A percentile compares a stretch with the other conserved stretches of the same genome.
These are phyloP conservation scores for Plectranthus barbatus DNA, from an alignment of 257 asterid genomes.

Conservation along the genomic window DNA sequence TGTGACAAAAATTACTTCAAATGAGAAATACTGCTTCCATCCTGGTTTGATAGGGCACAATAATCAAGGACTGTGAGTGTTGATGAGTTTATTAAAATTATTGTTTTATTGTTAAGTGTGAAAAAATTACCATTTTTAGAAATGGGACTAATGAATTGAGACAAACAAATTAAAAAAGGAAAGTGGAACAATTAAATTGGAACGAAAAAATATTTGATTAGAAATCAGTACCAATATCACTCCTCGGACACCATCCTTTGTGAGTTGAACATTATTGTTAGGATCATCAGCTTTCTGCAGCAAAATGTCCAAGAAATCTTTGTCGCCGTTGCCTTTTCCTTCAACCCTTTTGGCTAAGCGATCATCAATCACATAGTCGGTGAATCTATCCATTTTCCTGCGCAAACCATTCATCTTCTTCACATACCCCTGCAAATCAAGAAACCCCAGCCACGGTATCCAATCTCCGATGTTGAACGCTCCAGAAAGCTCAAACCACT, in stretches of 20 bases:
- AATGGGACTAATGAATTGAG: no score
- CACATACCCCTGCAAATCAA: slow-evolving; percentile 39
- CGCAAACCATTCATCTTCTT: slow-evolving; percentile 26
- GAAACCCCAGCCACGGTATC: slow-evolving; percentile 41
- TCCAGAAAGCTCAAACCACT: slow-evolving; percentile 41
- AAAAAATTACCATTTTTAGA: no score
- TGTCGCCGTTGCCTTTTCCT: background rate
- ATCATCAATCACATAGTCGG: slow-evolving; percentile 29
- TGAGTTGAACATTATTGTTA: slow-evolving; percentile 22
- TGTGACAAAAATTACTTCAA: no score
- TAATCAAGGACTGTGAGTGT: no score
- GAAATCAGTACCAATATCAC: slow-evolving; percentile 1
- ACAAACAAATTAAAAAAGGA: no score
- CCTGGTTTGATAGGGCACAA: no score
- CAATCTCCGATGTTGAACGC: slow-evolving; percentile 36
- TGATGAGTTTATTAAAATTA: no score
- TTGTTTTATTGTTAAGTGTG: no score
- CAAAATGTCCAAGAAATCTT: slow-evolving; percentile 13
- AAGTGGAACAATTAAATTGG: no score
- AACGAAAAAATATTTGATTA: no score
- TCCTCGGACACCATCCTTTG: slow-evolving; percentile 23
- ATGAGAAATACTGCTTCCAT: no score
- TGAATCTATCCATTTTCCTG: slow-evolving; percentile 19
- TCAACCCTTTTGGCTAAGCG: slow-evolving; percentile 15
- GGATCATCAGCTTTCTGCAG: slow-evolving; percentile 20